phyloP scores from a whole-genome alignment of 352 stramenopile species.

The Ophiocytium majus region DNA sequence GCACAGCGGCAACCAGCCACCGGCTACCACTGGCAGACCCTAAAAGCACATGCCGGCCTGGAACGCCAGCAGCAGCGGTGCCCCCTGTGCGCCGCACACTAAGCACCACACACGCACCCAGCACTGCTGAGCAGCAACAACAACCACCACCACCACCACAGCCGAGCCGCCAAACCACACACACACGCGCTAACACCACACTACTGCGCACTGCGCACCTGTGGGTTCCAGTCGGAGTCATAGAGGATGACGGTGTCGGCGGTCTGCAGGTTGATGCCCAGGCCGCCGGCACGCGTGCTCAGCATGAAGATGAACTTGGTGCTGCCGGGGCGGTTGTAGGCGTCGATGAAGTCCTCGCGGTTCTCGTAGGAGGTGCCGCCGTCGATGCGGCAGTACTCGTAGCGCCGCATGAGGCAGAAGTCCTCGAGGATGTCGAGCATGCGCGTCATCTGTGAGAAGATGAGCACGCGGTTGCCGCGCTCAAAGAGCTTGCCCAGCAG shows the following conservation, averaged over 20 bases:
- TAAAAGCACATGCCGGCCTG: no score
- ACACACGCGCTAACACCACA: no score
- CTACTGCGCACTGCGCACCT: no score
- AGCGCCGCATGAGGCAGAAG: slow-evolving; percentile 72
- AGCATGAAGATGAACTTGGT: slow-evolving; percentile 98
- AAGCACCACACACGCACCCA: no score
- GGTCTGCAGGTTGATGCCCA: slow-evolving; percentile 98
- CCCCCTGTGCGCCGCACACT: no score
- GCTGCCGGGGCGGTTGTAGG: slow-evolving; percentile 89
- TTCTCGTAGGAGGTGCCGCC: slow-evolving; percentile 84
- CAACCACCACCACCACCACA: no score
- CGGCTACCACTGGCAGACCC: no score
- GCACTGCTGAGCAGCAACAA: no score
- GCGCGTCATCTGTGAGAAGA: slow-evolving; percentile 96
- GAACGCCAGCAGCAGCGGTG: no score
- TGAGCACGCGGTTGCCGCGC: slow-evolving; percentile 93
- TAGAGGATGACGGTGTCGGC: slow-evolving; percentile 99
- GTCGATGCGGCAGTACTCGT: slow-evolving; percentile 94
- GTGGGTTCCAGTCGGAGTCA: slow-evolving; percentile 98
- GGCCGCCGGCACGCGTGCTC: slow-evolving; percentile 92
- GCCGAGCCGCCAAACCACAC: no score
- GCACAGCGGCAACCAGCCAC: no score
- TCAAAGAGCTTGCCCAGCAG: slow-evolving; percentile 86
- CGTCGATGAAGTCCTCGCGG: slow-evolving; percentile 92
- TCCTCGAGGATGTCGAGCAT: slow-evolving; percentile 96